Evolutionary conservation across 345 rosid species (phyloP).

Genomic region (Eucalyptus grandis): DNA sequence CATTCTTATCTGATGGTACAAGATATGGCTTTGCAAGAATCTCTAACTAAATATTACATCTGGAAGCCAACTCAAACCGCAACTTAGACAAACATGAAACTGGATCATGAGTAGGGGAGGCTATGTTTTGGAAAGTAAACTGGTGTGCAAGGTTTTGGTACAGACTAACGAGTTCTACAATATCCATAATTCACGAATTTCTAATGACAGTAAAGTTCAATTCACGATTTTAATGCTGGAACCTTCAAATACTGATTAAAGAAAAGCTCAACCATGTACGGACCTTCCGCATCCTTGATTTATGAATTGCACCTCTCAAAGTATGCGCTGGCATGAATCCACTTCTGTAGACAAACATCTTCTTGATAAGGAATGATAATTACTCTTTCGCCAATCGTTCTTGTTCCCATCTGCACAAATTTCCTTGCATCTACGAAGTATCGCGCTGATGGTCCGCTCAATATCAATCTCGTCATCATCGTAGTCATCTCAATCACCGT

Average conservation of each 20-base stretch:
- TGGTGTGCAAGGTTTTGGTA: neutral
- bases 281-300: slow-evolving; percentile 91
- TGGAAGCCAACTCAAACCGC: neutral
- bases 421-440: slow-evolving; percentile 67
- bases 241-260: neutral
- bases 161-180: neutral
- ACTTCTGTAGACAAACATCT: slow-evolving; percentile 52
- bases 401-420: slow-evolving; percentile 45
- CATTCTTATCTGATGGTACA: neutral
- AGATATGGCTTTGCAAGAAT: neutral
- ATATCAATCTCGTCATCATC: slow-evolving; percentile 41
- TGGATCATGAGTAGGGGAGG: too few relatives aligned
- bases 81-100: too few relatives aligned
- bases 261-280: neutral
- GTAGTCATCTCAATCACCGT: slow-evolving; percentile 18
- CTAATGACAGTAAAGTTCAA: neutral
- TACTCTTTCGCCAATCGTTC: slow-evolving; percentile 47
- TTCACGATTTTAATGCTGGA: neutral
- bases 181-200: neutral
- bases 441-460: slow-evolving; percentile 58
- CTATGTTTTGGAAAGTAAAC: neutral
- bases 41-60: neutral
- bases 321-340: slow-evolving; percentile 59
- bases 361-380: slow-evolving; percentile 55
- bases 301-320: slow-evolving; percentile 62